Evolutionary conservation across 169 alveolate species (phyloP).

Genomic region (Neospora caninum): DNA sequence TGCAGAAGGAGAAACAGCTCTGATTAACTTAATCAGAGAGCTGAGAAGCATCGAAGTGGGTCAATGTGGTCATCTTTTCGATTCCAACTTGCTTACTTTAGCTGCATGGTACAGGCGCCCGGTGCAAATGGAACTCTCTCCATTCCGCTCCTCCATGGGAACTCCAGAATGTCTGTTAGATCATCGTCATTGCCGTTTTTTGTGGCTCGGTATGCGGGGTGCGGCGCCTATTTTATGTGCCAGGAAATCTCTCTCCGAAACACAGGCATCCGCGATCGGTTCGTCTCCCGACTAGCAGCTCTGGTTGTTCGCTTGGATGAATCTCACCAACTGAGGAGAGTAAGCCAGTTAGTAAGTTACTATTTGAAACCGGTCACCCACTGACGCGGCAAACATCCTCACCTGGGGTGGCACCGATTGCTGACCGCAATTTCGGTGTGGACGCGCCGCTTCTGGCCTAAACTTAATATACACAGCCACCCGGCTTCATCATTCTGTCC

Average conservation of each 20-base stretch:
- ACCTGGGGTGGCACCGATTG: too few relatives aligned
- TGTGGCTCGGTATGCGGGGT: not conserved
- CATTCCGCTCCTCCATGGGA: not conserved
- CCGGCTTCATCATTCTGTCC: too few relatives aligned
- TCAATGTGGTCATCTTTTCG: not conserved
- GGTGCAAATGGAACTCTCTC: too few relatives aligned
- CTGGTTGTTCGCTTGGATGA: not conserved
- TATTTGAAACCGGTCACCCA: too few relatives aligned
- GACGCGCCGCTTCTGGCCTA: too few relatives aligned
- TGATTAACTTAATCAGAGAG: not conserved
- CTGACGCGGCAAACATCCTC: too few relatives aligned
- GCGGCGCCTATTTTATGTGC: not conserved
- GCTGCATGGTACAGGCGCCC: too few relatives aligned
- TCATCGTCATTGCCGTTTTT: not conserved
- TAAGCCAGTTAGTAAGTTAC: not conserved
- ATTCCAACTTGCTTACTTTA: too few relatives aligned
- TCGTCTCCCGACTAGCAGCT: slow-evolving; percentile 30
- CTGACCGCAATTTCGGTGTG: too few relatives aligned
- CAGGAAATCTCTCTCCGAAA: not conserved
- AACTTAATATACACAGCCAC: too few relatives aligned
- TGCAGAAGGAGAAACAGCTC: not conserved
- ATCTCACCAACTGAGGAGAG: not conserved
- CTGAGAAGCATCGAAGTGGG: not conserved
- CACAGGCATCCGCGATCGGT: slow-evolving; percentile 7
- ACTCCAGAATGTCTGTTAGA: not conserved